phyloP scores from a whole-genome alignment of 345 rosid genomes.

The Syzygium jambos region DNA sequence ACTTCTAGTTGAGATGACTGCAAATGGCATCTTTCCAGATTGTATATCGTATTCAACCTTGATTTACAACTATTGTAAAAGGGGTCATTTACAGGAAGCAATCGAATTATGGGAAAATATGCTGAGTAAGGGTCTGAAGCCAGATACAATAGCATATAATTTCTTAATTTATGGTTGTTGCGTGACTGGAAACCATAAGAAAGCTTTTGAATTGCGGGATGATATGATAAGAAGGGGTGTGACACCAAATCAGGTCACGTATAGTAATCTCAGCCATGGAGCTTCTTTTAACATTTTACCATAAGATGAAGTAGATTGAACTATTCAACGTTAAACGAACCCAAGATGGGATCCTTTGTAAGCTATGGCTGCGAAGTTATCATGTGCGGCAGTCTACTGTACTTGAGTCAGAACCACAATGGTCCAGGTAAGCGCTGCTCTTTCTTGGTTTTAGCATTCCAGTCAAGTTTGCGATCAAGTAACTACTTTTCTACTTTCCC shows the following conservation, averaged over 20 bases:
- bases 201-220: conserved; percentile 54
- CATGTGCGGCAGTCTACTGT: not conserved
- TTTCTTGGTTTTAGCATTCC: not conserved
- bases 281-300: not conserved
- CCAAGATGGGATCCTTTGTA: not conserved
- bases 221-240: conserved; percentile 64
- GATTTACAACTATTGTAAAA: conserved; percentile 55
- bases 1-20: conserved; percentile 48
- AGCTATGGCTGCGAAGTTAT: not conserved
- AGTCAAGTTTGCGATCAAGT: not conserved
- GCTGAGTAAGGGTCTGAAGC: conserved; percentile 53
- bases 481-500: not conserved
- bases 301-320: not conserved
- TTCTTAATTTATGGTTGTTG: conserved; percentile 66
- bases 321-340: not conserved
- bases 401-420: not conserved
- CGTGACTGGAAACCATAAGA: conserved; percentile 39
- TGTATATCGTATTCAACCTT: conserved; percentile 81
- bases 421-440: not conserved
- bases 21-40: conserved; percentile 54
- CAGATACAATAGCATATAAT: conserved; percentile 65
- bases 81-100: conserved; percentile 50
- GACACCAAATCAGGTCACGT: conserved; percentile 17
- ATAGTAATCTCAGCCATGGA: conserved; percentile 4
- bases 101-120: conserved; percentile 60